A percentile compares a stretch with the other conserved stretches of the same genome.
These are phyloP conservation scores for Fusarium robinianum DNA, from an alignment of 2,329 filamentous ascomycete species.

Conservation along the genomic window DNA sequence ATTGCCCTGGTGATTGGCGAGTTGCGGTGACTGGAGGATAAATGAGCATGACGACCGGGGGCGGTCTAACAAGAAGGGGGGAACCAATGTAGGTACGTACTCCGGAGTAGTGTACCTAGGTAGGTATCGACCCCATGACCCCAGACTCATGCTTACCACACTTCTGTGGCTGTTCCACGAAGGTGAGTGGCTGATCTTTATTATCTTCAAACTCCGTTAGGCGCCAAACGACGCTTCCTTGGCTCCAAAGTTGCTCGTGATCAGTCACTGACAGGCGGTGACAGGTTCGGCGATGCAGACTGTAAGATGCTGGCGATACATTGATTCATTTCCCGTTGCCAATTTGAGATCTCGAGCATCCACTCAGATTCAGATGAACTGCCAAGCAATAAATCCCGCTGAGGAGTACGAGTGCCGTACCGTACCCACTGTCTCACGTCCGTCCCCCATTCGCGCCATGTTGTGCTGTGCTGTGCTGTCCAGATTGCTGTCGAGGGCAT, in stretches of 20 bases:
- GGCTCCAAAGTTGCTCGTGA: constrained; percentile 10
- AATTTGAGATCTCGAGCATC: constrained; percentile 14
- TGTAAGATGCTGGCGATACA: too few species aligned
- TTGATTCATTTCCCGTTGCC: too few species aligned
- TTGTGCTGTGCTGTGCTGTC: too few species aligned
- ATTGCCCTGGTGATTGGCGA: constrained; percentile 17
- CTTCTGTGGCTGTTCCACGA: constrained; percentile 22
- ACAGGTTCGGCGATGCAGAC: constrained; percentile 9
- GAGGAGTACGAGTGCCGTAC: too few species aligned
- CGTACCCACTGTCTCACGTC: constrained; percentile 35
- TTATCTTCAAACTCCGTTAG: too few species aligned
- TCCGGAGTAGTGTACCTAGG: too few species aligned
- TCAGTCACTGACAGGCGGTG: constrained; percentile 7
- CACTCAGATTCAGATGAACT: constrained; percentile 8
- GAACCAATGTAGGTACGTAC: too few species aligned
- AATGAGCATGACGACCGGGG: constrained; percentile 11
- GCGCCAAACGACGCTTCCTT: constrained; percentile 28
- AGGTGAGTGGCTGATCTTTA: constrained; percentile 31
- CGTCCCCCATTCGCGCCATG: too few species aligned
- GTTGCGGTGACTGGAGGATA: constrained; percentile 6
- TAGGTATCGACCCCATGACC: too few species aligned
- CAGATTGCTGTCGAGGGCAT: too few species aligned
- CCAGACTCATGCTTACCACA: constrained; percentile 20
- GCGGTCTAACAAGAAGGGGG: too few species aligned
- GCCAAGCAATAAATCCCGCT: constrained; percentile 12